A percentile compares a stretch with the other conserved stretches of the same genome.
Evolutionary conservation across 257 asterid species (phyloP).

Genomic region (Osmanthus fragrans): DNA sequence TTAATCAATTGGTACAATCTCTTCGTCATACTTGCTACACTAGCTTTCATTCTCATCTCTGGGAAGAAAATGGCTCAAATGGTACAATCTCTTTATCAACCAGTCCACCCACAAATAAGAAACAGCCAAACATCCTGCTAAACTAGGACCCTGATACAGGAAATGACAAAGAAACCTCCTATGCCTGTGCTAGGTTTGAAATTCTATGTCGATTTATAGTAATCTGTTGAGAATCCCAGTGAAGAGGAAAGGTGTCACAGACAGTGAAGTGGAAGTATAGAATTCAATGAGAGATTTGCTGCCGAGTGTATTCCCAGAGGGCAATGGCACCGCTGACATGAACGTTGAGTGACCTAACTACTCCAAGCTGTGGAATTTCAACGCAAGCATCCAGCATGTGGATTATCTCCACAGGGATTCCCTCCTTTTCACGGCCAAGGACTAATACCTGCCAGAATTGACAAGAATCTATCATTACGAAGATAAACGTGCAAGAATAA

Average conservation of each 20-base stretch:
- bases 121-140: background rate
- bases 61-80: background rate
- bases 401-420: constrained; percentile 91
- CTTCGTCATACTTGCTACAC: too few species aligned
- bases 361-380: constrained; percentile 92
- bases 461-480: background rate
- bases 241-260: background rate
- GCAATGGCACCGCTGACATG: constrained; percentile 99
- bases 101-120: background rate
- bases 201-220: background rate
- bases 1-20: too few species aligned
- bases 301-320: constrained; percentile 96
- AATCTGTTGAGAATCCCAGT: background rate
- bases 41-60: too few species aligned
- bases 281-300: constrained; percentile 46
- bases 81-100: background rate
- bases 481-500: background rate
- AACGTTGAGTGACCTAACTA: constrained; percentile 91
- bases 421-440: constrained; percentile 95
- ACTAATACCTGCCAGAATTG: constrained; percentile 53
- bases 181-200: background rate
- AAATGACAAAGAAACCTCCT: background rate
- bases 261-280: background rate
- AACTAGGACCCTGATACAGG: background rate
- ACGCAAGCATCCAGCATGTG: constrained; percentile 88